These are phyloP conservation scores for Delphinella strobiligena DNA, from an alignment of 2,329 filamentous ascomycete species.

Conservation along the genomic window DNA sequence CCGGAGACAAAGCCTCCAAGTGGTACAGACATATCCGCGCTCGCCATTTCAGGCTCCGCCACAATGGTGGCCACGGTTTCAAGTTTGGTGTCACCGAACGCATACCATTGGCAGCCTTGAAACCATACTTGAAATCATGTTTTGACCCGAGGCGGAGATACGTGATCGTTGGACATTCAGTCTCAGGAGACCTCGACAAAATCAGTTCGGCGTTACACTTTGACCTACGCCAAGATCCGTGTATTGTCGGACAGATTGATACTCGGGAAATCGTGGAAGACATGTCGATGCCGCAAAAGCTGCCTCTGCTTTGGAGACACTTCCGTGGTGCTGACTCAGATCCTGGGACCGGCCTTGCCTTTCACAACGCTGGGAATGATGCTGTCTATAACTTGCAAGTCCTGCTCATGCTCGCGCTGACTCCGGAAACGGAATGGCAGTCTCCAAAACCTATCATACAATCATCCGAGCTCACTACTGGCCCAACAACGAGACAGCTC, in stretches of 20 bases:
- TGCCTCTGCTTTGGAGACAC: background rate
- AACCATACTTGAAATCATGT: too few relatives aligned
- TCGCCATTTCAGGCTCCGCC: slow-evolving; percentile 47
- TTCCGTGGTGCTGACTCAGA: background rate
- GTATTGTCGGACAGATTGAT: too few relatives aligned
- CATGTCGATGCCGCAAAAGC: background rate
- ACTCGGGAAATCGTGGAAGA: background rate
- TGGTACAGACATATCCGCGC: slow-evolving; percentile 59
- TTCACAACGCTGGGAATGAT: slow-evolving; percentile 21
- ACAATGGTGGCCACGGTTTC: background rate
- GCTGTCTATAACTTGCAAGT: slow-evolving; percentile 20
- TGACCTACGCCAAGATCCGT: too few relatives aligned
- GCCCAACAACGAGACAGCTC: too few relatives aligned
- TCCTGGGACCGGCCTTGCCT: slow-evolving; percentile 36
- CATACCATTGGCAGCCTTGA: too few relatives aligned
- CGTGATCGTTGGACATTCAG: too few relatives aligned
- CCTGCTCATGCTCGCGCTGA: slow-evolving; percentile 14
- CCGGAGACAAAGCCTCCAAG: slow-evolving; percentile 47
- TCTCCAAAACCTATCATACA: too few relatives aligned
- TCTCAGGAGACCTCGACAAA: too few relatives aligned
- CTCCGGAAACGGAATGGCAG: slow-evolving; percentile 1
- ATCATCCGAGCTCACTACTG: too few relatives aligned
- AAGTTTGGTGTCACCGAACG: too few relatives aligned
- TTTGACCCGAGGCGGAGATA: too few relatives aligned
- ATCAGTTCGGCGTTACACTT: too few relatives aligned